phyloP scores from a whole-genome alignment of 441 rosid genomes.

The Syzygium malaccense region DNA sequence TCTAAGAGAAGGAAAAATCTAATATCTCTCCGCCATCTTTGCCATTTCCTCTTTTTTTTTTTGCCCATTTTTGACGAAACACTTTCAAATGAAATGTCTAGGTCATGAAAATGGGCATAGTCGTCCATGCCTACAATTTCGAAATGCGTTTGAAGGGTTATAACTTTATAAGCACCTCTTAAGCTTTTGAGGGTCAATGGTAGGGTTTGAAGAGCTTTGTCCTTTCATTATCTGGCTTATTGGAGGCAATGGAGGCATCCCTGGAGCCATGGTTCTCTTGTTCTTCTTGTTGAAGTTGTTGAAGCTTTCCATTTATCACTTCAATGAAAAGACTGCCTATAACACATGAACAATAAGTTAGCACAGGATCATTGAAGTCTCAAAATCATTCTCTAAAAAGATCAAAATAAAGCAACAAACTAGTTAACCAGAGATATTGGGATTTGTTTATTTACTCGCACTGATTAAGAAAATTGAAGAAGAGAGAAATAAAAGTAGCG shows the following conservation, averaged over 20 bases:
- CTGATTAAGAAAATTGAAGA: neutral
- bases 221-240: neutral
- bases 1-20: neutral
- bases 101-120: neutral
- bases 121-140: neutral
- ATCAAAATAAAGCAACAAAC: neutral
- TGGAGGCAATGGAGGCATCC: neutral
- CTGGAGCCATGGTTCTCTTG: neutral
- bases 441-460: neutral
- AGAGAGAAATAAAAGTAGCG: neutral
- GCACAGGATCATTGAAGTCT: neutral
- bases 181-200: neutral
- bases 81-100: neutral
- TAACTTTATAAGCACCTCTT: neutral
- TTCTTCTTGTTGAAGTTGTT: neutral
- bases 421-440: neutral
- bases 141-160: neutral
- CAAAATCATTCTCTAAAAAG: neutral
- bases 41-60: neutral
- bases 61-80: neutral
- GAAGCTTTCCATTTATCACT: neutral
- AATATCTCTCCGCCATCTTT: neutral
- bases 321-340: neutral
- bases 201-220: neutral
- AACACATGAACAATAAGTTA: neutral